These are phyloP conservation scores for Paradendryphiella salina DNA, from an alignment of 2,329 filamentous ascomycete species.

Conservation along the genomic window DNA sequence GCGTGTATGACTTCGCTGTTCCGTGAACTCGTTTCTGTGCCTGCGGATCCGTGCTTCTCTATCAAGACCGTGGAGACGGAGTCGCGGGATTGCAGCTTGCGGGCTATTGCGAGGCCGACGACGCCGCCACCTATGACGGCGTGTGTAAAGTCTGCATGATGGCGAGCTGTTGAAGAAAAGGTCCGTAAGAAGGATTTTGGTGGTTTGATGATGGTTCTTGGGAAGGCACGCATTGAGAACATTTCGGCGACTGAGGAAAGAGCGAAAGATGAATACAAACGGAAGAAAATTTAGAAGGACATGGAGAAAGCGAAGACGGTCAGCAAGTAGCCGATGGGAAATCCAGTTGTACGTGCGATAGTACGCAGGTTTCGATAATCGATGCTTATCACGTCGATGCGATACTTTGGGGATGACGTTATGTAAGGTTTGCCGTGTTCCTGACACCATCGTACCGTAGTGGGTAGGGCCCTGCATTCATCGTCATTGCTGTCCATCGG, in stretches of 20 bases:
- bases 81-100: slow-evolving; percentile 66
- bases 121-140: slow-evolving; percentile 71
- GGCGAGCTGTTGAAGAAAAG: slow-evolving; percentile 36
- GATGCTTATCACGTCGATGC: slow-evolving; percentile 5
- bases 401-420: slow-evolving; percentile 10
- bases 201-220: not conserved
- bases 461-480: slow-evolving; percentile 1
- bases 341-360: not conserved
- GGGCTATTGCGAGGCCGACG: slow-evolving; percentile 78
- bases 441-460: slow-evolving; percentile 12
- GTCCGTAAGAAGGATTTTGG: not conserved
- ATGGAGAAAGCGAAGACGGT: not conserved
- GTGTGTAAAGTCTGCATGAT: slow-evolving; percentile 64
- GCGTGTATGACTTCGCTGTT: slow-evolving; percentile 98
- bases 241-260: slow-evolving; percentile 8
- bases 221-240: slow-evolving; percentile 16
- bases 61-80: slow-evolving; percentile 72
- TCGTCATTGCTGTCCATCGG: not conserved
- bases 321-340: not conserved
- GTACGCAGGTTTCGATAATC: not conserved
- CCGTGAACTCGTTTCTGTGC: slow-evolving; percentile 84
- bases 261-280: not conserved
- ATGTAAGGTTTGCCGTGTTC: slow-evolving; percentile 4
- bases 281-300: not conserved
- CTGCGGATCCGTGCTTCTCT: slow-evolving; percentile 74